phyloP scores from a whole-genome alignment of 192 early-diverging fungal genomes.

The Thamnidium elegans region DNA sequence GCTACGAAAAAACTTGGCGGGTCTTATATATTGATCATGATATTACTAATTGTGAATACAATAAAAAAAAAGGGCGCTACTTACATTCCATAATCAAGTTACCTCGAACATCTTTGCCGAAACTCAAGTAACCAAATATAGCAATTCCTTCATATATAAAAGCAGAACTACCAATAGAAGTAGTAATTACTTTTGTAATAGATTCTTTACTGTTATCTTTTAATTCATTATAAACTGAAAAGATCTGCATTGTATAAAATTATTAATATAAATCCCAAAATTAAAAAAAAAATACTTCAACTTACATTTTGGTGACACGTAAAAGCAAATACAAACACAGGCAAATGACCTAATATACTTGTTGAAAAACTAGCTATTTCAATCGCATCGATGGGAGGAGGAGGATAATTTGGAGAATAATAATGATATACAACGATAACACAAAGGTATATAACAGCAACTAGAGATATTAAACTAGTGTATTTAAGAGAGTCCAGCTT shows the following conservation, averaged over 20 bases:
- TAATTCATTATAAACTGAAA: constrained; percentile 94
- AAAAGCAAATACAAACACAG: constrained; percentile 99
- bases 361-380: constrained; percentile 55
- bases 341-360: constrained; percentile 72
- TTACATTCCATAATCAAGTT: constrained; percentile 85
- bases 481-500: constrained; percentile 90
- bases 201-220: constrained; percentile 72
- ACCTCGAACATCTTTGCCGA: constrained; percentile 76
- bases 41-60: constrained; percentile 24
- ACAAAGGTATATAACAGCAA: constrained; percentile 83
- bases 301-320: constrained; percentile 98
- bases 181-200: constrained; percentile 65
- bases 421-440: constrained; percentile 82
- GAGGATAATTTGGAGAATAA: constrained; percentile 52
- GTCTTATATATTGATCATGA: constrained; percentile 59
- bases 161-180: constrained; percentile 76
- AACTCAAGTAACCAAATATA: constrained; percentile 90
- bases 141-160: constrained; percentile 83
- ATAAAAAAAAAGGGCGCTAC: not conserved
- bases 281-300: not conserved
- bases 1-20: constrained; percentile 67
- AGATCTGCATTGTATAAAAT: constrained; percentile 58
- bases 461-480: constrained; percentile 81
- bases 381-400: constrained; percentile 49
- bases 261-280: not conserved